Evolutionary conservation across 352 stramenopile species (phyloP), one percentile per base, ranked within the genome.

Genomic region (Globisporangium lucens): DNA sequence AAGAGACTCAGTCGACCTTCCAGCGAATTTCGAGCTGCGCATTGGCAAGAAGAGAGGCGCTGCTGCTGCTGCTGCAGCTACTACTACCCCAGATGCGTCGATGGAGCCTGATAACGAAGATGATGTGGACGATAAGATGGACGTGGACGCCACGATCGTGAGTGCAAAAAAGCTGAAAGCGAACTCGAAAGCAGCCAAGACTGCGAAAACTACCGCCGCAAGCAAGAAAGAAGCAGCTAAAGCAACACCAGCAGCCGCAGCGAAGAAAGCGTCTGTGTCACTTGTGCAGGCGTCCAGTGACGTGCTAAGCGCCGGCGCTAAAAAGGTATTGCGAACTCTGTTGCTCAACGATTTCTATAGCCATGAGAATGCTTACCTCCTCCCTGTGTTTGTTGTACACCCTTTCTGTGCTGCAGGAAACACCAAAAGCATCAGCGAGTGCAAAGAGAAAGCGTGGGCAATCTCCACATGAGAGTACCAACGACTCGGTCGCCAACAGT

Each of bases 11-110:
- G 51, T 20, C n/a, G 66, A 69, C 15, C 66, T 75, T 22, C 67
- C 75, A 13, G 70, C 78, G n/a, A 66, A 76, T 29, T 69, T 77
- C 24, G 73, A 76, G 58, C 74, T 79, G 24, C 73, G 75, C 61
- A 72, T 72, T 62, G 71, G 67, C 13, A 78, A 76, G 61, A 77
- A 73, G 27, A 12, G 61, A 56, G 53, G 43, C 8, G 72, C 68
- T 29, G 49, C 53, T 5, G 59, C 53, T 5, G 59, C 49, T 5
- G 71, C 56, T 60, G 53, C 15, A 20, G 63, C 52, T 36, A 22
- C 57, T 22, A 59, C 55, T 22, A n/a, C 63, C 2, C 20, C 17
- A 12, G 46, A 46, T 30, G 55, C 61, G 46, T 49, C 57, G 17
- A 71, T 74, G 22, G 51, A 65, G 22, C 51, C 66, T 20, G 69